These are phyloP conservation scores for Talaromyces adpressus DNA, from an alignment of 495 filamentous ascomycete genomes.

Conservation along the genomic window DNA sequence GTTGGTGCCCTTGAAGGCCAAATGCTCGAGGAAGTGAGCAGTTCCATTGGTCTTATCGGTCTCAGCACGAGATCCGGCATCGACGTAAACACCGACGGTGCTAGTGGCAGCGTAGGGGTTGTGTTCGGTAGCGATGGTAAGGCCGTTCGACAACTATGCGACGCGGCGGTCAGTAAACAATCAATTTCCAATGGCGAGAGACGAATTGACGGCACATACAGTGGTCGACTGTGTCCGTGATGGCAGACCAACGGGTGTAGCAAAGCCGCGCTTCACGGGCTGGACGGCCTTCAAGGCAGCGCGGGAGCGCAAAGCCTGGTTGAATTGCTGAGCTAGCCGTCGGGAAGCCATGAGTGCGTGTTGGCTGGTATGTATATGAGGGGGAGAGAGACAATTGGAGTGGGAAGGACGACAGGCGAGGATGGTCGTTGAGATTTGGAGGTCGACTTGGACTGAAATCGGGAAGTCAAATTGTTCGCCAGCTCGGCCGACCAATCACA, in stretches of 20 bases:
- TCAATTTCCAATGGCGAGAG: neutral
- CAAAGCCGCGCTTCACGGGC: conserved; percentile 73
- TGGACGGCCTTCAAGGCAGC: conserved; percentile 65
- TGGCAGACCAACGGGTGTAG: conserved; percentile 68
- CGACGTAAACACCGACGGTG: conserved; percentile 98
- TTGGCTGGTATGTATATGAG: conserved; percentile 8
- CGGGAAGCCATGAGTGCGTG: conserved; percentile 77
- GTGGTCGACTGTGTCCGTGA: conserved; percentile 90
- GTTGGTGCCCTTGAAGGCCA: conserved; percentile 98
- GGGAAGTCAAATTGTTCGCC: conserved; percentile 46
- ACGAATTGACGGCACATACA: conserved; percentile 28
- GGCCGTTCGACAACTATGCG: conserved; percentile 22
- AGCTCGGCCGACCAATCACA: conserved; percentile 41
- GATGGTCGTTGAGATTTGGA: conserved; percentile 37
- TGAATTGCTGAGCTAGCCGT: conserved; percentile 82
- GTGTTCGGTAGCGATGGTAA: conserved; percentile 92
- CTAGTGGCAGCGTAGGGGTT: conserved; percentile 98
- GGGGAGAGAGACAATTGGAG: conserved; percentile 17
- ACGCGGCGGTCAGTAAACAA: neutral
- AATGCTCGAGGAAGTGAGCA: conserved; percentile 97
- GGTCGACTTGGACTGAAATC: conserved; percentile 19
- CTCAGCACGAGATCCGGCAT: conserved; percentile 95
- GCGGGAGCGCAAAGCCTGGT: conserved; percentile 78
- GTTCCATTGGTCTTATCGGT: conserved; percentile 98
- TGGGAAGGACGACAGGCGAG: conserved; percentile 18